A percentile compares a stretch with the other conserved stretches of the same genome.
phyloP scores from a whole-genome alignment of 257 asterid species.

The Catharanthus roseus region DNA sequence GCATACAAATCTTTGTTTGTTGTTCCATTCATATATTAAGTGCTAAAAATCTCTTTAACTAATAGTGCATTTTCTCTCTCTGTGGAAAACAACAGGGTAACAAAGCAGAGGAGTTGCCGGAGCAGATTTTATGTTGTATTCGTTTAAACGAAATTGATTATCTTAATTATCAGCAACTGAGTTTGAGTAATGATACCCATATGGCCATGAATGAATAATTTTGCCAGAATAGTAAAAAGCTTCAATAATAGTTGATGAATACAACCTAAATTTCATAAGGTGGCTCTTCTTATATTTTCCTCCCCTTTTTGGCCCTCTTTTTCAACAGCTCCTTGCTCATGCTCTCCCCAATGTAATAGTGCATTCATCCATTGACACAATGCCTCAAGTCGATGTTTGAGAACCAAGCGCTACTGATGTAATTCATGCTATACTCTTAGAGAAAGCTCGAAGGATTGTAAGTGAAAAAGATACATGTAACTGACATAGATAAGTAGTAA shows the following conservation, averaged over 20 bases:
- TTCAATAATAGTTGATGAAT: conserved; percentile 20
- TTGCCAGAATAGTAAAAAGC: no score
- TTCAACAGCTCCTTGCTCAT: background rate
- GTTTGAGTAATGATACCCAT: conserved; percentile 34
- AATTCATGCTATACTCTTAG: no score
- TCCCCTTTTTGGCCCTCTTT: background rate
- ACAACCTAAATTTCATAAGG: conserved; percentile 16
- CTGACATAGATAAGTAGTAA: no score
- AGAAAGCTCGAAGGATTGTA: no score
- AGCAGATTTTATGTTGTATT: conserved; percentile 82
- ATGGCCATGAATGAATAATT: no score
- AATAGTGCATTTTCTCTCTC: conserved; percentile 14
- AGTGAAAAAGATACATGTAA: no score
- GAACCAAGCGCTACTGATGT: no score
- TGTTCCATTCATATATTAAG: background rate
- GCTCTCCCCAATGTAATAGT: background rate
- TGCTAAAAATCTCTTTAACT: background rate
- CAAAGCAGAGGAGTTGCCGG: conserved; percentile 92
- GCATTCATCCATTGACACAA: background rate
- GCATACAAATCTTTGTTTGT: conserved; percentile 12
- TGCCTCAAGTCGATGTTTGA: no score
- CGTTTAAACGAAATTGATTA: conserved; percentile 83
- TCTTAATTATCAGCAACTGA: conserved; percentile 66
- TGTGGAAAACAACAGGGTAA: conserved; percentile 62
- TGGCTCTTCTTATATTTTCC: conserved; percentile 15